Base-by-base conservation (phyloP, 2,329 filamentous ascomycete genomes). In the Rasamsonia emersonii region DNA sequence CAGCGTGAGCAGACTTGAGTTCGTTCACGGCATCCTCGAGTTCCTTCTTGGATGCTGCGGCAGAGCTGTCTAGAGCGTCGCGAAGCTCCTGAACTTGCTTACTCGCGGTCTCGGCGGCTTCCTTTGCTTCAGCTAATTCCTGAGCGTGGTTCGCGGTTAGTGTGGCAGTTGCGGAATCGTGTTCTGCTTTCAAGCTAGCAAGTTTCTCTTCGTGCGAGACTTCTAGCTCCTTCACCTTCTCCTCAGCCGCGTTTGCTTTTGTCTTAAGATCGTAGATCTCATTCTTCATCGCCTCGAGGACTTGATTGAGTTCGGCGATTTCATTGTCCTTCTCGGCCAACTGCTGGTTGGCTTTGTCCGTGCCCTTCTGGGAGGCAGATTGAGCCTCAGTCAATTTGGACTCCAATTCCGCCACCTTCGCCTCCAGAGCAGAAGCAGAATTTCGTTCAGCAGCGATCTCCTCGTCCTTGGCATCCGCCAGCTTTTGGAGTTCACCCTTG, bases 271-370 rank as follows among this genome's bases (percentile, higher is more conserved):
- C 23, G 49, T 45, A 28, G 30, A 64, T 46, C n/a, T 61, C 52
- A 4, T 28, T 50, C 18, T 40, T 40, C 10, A 40, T 21, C 10
- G 37, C 34, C 16, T 40, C 35, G 14, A 40, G 37, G 10, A 40
- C 35, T 14, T 40, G 30, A 5, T 8, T 34, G 14, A 62, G 47
- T 10, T 53, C 47, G 4, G 43, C 34, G 5, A 60, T 49, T 25
- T 62, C 49, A 25, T 56, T 46, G 4, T 58, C 53, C 40, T 62
- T 63, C 20, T 54, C 49, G 3, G 50, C 44, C 11, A 62, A 35
- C n/a, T 45, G 40, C 13, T 45, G 42, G 9, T 36, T 36, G 0
- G 35, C 47, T 18, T 56, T 42, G 5, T 53, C 49, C 1, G 44
- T 41, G 26, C 38, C 44, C 15, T 50, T 32, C 16, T 45, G 42